A percentile compares a stretch with the other conserved stretches of the same genome.
Conservation (phyloP, 352 stramenopile genomes). For the Globisporangium lucens region DNA sequence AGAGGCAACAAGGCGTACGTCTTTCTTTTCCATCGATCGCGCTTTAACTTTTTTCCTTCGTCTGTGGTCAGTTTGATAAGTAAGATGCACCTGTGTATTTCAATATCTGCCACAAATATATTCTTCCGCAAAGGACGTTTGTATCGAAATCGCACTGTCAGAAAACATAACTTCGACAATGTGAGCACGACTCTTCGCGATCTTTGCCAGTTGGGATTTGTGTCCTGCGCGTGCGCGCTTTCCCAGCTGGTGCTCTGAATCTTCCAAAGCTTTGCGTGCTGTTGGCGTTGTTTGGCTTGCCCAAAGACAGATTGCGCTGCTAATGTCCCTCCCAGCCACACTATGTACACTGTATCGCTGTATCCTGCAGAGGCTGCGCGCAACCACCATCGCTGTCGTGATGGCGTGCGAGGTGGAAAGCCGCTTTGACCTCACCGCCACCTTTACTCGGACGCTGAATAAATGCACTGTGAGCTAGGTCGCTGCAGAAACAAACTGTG, state of each 20-base stretch:
- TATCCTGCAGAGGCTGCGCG: not conserved
- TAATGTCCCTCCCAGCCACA: not conserved
- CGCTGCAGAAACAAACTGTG: not conserved
- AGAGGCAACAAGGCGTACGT: not conserved
- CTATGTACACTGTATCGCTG: not conserved
- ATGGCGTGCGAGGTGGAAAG: not conserved
- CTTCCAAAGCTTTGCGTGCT: not conserved
- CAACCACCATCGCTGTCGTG: not conserved
- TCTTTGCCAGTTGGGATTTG: slow-evolving; percentile 4
- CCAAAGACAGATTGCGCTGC: not conserved
- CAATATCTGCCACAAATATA: not conserved
- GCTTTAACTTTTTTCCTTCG: not conserved
- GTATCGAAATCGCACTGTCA: not conserved
- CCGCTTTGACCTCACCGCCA: not conserved
- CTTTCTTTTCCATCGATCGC: not conserved
- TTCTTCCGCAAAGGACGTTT: not conserved
- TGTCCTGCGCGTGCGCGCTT: slow-evolving; percentile 1
- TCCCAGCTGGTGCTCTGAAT: slow-evolving; percentile 9
- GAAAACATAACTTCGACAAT: not conserved
- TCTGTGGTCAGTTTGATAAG: not conserved
- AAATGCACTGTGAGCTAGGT: not conserved
- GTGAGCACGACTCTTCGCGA: not conserved
- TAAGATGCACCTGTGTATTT: not conserved
- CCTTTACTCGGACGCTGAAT: not conserved
- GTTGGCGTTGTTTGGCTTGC: not conserved